phyloP scores from a whole-genome alignment of 1,284 basidiomycete species.

The Xerocomus minutiporus region DNA sequence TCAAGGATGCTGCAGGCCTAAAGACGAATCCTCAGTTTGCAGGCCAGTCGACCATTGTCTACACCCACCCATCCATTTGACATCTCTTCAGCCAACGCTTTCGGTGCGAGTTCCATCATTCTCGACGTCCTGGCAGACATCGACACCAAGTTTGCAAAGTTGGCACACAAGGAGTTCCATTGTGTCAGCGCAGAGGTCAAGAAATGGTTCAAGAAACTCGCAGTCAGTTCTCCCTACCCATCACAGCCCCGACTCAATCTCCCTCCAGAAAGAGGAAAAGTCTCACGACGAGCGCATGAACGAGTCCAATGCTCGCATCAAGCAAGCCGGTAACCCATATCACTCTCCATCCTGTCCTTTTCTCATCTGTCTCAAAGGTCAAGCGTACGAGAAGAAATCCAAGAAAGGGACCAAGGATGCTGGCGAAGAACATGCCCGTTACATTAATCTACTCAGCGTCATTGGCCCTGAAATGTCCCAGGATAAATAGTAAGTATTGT shows the following conservation, averaged over 20 bases:
- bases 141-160: conserved; percentile 67
- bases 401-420: conserved; percentile 69
- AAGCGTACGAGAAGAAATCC: conserved; percentile 69
- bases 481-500: conserved; percentile 62
- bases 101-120: conserved; percentile 57
- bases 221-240: conserved; percentile 39
- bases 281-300: conserved; percentile 65
- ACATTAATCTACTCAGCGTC: conserved; percentile 67
- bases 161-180: conserved; percentile 70
- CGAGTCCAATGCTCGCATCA: conserved; percentile 68
- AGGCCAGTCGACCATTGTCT: conserved; percentile 39
- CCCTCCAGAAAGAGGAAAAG: conserved; percentile 69
- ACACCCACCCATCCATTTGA: not conserved
- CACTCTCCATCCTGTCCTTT: not conserved
- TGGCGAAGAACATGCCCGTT: conserved; percentile 69
- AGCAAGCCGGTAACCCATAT: conserved; percentile 59
- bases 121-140: conserved; percentile 68
- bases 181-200: conserved; percentile 60
- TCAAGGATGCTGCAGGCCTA: conserved; percentile 57
- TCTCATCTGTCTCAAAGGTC: conserved; percentile 40
- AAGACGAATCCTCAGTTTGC: conserved; percentile 61
- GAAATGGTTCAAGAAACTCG: conserved; percentile 80
- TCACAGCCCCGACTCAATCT: conserved; percentile 3
- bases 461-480: conserved; percentile 73
- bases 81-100: conserved; percentile 50